Conservation (phyloP, 306 rosid species). For the Cucurbita argyrosperma region DNA sequence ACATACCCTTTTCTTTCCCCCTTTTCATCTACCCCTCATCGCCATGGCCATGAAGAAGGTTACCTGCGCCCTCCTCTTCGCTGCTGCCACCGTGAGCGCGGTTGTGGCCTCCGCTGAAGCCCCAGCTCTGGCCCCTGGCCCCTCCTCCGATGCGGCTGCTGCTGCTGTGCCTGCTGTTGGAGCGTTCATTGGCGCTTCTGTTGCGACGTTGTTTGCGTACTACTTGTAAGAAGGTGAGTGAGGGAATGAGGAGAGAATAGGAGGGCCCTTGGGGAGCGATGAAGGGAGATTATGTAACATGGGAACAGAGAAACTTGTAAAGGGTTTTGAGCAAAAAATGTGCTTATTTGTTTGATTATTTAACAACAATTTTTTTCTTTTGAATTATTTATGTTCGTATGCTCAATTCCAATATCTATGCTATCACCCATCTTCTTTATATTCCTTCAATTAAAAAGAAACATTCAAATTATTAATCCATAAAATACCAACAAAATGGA, state of each 20-base stretch:
- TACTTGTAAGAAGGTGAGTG: constrained; percentile 2
- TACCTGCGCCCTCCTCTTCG: constrained; percentile 18
- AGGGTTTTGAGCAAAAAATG: not conserved
- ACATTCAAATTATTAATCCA: too few relatives aligned
- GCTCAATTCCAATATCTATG: too few relatives aligned
- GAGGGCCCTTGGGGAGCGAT: not conserved
- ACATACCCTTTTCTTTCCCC: too few relatives aligned
- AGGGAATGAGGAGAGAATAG: not conserved
- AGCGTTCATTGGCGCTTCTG: constrained; percentile 28
- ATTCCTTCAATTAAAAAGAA: too few relatives aligned
- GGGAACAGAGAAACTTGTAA: not conserved
- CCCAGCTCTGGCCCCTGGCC: constrained; percentile 19
- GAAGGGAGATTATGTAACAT: not conserved
- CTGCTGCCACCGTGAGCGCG: constrained; percentile 24
- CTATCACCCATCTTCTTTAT: too few relatives aligned
- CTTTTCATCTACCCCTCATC: not conserved
- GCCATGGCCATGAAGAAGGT: constrained; percentile 10
- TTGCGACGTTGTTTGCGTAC: constrained; percentile 24
- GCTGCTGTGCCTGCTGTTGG: constrained; percentile 23
- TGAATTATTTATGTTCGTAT: not conserved
- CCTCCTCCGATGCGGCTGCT: constrained; percentile 7
- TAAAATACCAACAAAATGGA: too few relatives aligned
- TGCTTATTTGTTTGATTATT: not conserved
- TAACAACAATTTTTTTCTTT: not conserved
- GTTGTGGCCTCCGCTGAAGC: constrained; percentile 17